A percentile compares a stretch with the other conserved stretches of the same genome.
Evolutionary conservation across 192 early-diverging fungal genomes (phyloP).

Genomic region (Coemansia sp.): DNA sequence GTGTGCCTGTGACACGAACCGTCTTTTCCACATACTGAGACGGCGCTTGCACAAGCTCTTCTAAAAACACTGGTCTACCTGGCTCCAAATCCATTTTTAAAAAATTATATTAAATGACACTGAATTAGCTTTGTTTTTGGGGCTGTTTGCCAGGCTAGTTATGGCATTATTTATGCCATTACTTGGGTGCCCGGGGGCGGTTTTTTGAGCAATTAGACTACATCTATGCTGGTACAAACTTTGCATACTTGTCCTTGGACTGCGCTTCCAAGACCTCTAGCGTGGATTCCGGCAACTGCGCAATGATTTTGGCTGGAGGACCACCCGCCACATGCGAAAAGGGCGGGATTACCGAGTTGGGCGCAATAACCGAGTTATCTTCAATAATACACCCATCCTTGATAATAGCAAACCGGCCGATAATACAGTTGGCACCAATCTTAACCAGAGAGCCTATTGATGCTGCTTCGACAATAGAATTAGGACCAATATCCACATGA

Average conservation of each 20-base stretch:
- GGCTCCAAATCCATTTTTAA: constrained; percentile 32
- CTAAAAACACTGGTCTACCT: constrained; percentile 44
- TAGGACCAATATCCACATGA: constrained; percentile 83
- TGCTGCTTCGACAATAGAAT: constrained; percentile 86
- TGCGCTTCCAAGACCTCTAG: constrained; percentile 75
- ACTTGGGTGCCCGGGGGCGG: no score
- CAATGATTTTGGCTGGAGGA: constrained; percentile 65
- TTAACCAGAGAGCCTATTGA: constrained; percentile 84
- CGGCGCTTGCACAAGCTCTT: constrained; percentile 18
- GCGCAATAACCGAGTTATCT: constrained; percentile 87
- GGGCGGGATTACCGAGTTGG: constrained; percentile 86
- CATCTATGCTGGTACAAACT: constrained; percentile 56
- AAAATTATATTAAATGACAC: no score
- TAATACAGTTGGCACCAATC: constrained; percentile 92
- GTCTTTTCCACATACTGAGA: constrained; percentile 4
- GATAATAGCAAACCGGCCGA: constrained; percentile 93
- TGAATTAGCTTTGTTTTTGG: no score
- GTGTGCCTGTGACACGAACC: constrained; percentile 33
- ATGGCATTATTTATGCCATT: no score
- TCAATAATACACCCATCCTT: constrained; percentile 91
- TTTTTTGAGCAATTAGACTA: no score
- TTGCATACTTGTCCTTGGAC: constrained; percentile 74
- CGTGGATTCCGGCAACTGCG: constrained; percentile 84
- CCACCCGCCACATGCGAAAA: constrained; percentile 88
- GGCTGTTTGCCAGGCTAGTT: no score